Evolutionary conservation across 2,329 filamentous ascomycete species (phyloP), one percentile per base, ranked within the genome.

Genomic region (Verticillium albo-atrum): DNA sequence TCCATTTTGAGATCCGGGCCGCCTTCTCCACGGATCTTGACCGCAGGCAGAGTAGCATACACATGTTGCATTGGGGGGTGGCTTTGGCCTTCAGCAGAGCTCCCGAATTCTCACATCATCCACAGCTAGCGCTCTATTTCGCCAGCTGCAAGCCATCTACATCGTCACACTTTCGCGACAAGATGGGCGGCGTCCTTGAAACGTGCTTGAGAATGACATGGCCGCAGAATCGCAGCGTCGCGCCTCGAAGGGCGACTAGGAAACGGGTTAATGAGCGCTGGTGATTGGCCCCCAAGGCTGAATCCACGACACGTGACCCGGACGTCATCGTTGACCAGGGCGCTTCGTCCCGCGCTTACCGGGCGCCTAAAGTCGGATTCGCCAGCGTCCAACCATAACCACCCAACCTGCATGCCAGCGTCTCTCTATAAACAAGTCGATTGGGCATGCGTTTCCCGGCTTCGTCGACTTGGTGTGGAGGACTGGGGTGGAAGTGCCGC

Each of bases 401-500:
- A 28, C 14, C 54, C 54, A 47, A 23, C 34, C 12, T 47, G 34
- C 54, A 56, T 55, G 34, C 27, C 54, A 30, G 27, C 52, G 20
- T 54, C 52, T 28, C 6, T n/a, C 6, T 30, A 54, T 34, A 12
- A 23, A 12, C 42, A 23, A 50, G 5, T 50, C 42, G 42, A 50
- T 63, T 63, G 61, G 60, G 25, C 34, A 34, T 23, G n/a, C 10
- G 42, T 14, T 20, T 23, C 34, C 42, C 42, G 55, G 56, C 56
- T 25, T 61, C 17, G 27, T 28, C 14, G 6, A 28, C 35, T 28
- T 56, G 47, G 59, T 47, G 42, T 55, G 54, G 54, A 57, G 57
- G 27, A 27, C 56, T 61, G 61, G 59, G 52, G 27, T 30, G 51
- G 54, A 58, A 55, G 55, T 47, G 55, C 61, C 61, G 62, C 57